These are phyloP conservation scores for Podila minutissima DNA, from an alignment of 192 early-diverging fungal species.

Conservation along the genomic window DNA sequence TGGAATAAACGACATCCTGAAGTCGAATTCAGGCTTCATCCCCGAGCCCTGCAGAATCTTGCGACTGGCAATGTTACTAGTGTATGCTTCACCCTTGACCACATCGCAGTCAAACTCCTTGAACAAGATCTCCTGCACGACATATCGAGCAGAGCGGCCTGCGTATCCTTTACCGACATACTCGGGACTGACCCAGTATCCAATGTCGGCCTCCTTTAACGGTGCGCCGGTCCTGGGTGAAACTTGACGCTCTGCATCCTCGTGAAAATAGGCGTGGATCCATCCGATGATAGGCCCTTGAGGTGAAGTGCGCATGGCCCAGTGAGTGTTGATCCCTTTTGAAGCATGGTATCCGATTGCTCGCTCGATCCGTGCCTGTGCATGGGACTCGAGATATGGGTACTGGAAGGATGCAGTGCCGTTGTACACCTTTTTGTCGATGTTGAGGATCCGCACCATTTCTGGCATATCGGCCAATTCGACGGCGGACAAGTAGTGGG, in stretches of 20 bases:
- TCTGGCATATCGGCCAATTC: constrained; percentile 24
- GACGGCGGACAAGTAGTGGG: constrained; percentile 35
- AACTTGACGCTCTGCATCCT: not conserved
- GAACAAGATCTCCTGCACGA: constrained; percentile 25
- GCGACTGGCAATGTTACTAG: constrained; percentile 13
- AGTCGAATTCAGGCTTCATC: constrained; percentile 31
- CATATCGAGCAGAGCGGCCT: constrained; percentile 12
- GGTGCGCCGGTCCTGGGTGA: constrained; percentile 7
- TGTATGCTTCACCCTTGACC: constrained; percentile 22
- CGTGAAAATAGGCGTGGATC: constrained; percentile 21
- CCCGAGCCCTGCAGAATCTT: constrained; percentile 21
- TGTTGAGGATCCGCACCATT: constrained; percentile 35
- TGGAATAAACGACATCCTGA: constrained; percentile 13
- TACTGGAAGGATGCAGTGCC: constrained; percentile 35
- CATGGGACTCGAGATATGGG: constrained; percentile 29
- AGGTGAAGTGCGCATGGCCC: constrained; percentile 38
- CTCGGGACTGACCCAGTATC: constrained; percentile 40
- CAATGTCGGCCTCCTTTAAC: constrained; percentile 24
- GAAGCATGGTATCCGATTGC: constrained; percentile 2
- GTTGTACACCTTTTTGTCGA: constrained; percentile 32
- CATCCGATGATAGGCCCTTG: constrained; percentile 37
- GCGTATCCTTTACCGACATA: constrained; percentile 22
- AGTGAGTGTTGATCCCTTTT: constrained; percentile 22
- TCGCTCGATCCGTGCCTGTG: constrained; percentile 15
- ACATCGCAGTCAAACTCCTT: constrained; percentile 37